Evolutionary conservation across 2,329 filamentous ascomycete species (phyloP), one percentile per base, ranked within the genome.

Genomic region (Gremmenia infestans): DNA sequence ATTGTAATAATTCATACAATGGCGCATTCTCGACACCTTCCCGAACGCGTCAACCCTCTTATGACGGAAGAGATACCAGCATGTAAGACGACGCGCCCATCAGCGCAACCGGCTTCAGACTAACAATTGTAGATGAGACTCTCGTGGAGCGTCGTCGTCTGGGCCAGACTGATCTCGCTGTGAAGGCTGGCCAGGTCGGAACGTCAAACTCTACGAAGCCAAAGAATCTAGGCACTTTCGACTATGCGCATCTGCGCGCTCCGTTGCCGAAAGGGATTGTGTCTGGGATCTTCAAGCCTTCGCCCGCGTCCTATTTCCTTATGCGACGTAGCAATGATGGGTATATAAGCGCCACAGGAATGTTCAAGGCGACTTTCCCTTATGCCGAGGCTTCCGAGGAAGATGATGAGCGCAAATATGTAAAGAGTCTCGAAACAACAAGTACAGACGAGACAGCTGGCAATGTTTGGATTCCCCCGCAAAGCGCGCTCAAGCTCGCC

Each of bases 191-290:
- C 36, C 85, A 88, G 65, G 77, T 86, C n/a, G 83, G 83, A 57
- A 82, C 83, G 9, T 81, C 82, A 40, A 87, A 85, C 72, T 86
- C 90, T 61, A 83, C 85, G 55, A 89, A 90, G 70, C 78, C 84
- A 48, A 80, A 87, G 63, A 85, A 87, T 64, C 78, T 94, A 58
- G 91, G 90, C 51, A 84, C 87, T 48, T 96, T 99, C 71, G 94
- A 97, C 73, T 99, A 99, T 73, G 93, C 92, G 62, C 94, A 99
- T 71, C 80, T 99, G 50, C 88, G 93, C 68, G 93, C 92, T 58
- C 93, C 94, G 14, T 77, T 99, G 48, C 94, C 94, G 50, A 94
- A 92, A 73, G 91, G 94, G 62, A 86, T 97, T 64, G 83, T 86
- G 28, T 96, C 92, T 5, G 94, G 94, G 69, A 95, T 99, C 67